A percentile compares a stretch with the other conserved stretches of the same genome.
Conservation (phyloP, 495 filamentous ascomycete genomes). For the Paragyromitra xinjiangensis region DNA sequence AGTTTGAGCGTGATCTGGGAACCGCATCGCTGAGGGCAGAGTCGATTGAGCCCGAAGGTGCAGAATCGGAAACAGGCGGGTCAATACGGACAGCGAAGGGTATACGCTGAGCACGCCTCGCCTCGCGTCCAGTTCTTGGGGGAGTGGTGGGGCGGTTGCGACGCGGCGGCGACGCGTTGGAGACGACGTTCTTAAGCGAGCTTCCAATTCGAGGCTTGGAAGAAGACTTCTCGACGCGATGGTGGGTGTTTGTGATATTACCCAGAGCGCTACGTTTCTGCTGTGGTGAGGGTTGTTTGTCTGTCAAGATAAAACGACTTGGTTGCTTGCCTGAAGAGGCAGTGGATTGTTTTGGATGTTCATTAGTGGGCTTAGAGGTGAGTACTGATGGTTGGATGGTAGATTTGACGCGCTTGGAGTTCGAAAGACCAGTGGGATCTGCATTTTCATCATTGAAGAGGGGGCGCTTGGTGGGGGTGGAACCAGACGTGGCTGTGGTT, state of each 20-base stretch:
- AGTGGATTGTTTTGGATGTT: constrained; percentile 38
- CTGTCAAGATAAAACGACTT: constrained; percentile 48
- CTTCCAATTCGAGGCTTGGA: constrained; percentile 49
- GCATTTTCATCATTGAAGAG: constrained; percentile 53
- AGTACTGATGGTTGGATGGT: constrained; percentile 21
- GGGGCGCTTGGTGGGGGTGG: constrained; percentile 53
- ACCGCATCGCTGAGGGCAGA: constrained; percentile 28
- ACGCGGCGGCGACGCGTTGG: constrained; percentile 45
- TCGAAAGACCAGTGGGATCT: constrained; percentile 33
- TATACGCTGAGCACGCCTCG: constrained; percentile 25
- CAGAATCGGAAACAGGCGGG: constrained; percentile 33
- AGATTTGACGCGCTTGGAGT: constrained; percentile 52
- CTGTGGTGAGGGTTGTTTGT: constrained; percentile 30
- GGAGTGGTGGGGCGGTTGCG: constrained; percentile 40
- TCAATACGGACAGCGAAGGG: constrained; percentile 46
- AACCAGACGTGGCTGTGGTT: constrained; percentile 40
- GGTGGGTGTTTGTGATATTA: constrained; percentile 53
- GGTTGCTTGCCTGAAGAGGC: constrained; percentile 25
- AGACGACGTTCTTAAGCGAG: constrained; percentile 46
- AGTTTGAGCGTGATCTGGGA: constrained; percentile 14
- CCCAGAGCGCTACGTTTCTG: constrained; percentile 37
- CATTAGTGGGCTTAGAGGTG: constrained; percentile 23
- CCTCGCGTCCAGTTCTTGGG: constrained; percentile 40
- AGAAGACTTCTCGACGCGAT: constrained; percentile 45
- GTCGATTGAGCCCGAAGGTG: constrained; percentile 39